Conservation (phyloP, 345 rosid genomes). For the thale cress (Arabidopsis thaliana) region TAIR10.1 NC_003074.8:671501-672000, state of each 20-base stretch:
- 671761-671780: background rate
- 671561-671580: slow-evolving; percentile 1
- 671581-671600: slow-evolving; percentile 19
- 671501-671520: slow-evolving; percentile 58
- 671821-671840: background rate
- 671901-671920: slow-evolving; percentile 58
- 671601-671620: background rate
- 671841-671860: slow-evolving; percentile 85
- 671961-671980: slow-evolving; percentile 82
- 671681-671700: background rate
- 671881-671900: slow-evolving; percentile 85
- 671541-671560: slow-evolving; percentile 44
- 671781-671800: too few species aligned
- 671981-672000: slow-evolving; percentile 67
- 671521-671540: slow-evolving; percentile 83
- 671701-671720: background rate
- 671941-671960: slow-evolving; percentile 67
- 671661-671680: slow-evolving; percentile 9
- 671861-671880: slow-evolving; percentile 72
- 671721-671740: slow-evolving; percentile 5
- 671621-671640: background rate
- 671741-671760: background rate
- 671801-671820: too few species aligned
- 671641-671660: background rate
- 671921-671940: slow-evolving; percentile 94